Conservation (phyloP, 495 filamentous ascomycete genomes). For the Penicillium parvum region DNA sequence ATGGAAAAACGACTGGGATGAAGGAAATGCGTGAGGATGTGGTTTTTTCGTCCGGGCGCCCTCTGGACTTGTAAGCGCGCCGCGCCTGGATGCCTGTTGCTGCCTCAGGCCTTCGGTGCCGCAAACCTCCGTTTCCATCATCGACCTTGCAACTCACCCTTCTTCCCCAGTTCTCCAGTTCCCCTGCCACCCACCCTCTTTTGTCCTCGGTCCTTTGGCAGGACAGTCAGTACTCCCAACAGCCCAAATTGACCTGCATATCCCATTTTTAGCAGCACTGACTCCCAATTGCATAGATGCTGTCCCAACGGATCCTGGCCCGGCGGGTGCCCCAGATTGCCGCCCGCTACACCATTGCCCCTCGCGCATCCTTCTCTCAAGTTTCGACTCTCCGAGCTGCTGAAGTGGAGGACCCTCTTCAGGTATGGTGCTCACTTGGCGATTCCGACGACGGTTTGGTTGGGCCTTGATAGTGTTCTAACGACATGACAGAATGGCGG, state of each 20-base stretch:
- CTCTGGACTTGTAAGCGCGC: constrained; percentile 28
- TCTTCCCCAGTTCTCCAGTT: no score
- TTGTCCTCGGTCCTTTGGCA: constrained; percentile 26
- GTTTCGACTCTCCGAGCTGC: constrained; percentile 48
- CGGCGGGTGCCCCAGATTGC: constrained; percentile 44
- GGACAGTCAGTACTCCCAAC: constrained; percentile 24
- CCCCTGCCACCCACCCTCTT: constrained; percentile 23
- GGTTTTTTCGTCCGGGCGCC: constrained; percentile 39
- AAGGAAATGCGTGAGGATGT: constrained; percentile 38
- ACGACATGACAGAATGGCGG: constrained; percentile 67
- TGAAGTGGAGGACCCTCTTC: constrained; percentile 67
- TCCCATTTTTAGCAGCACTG: constrained; percentile 7
- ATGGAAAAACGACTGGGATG: constrained; percentile 30
- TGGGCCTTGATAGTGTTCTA: not conserved
- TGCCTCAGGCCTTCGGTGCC: constrained; percentile 21
- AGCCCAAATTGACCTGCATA: not conserved
- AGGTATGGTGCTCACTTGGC: constrained; percentile 51
- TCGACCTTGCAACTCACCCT: constrained; percentile 24
- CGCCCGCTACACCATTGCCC: constrained; percentile 44
- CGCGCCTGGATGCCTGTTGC: constrained; percentile 17
- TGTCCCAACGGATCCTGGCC: constrained; percentile 56
- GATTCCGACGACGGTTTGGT: constrained; percentile 1
- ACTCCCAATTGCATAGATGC: constrained; percentile 51
- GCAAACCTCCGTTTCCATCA: constrained; percentile 37
- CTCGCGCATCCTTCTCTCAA: constrained; percentile 52